A percentile compares a stretch with the other conserved stretches of the same genome.
These are phyloP conservation scores for Parmelia sp. DNA, from an alignment of 495 filamentous ascomycete species.

Conservation along the genomic window DNA sequence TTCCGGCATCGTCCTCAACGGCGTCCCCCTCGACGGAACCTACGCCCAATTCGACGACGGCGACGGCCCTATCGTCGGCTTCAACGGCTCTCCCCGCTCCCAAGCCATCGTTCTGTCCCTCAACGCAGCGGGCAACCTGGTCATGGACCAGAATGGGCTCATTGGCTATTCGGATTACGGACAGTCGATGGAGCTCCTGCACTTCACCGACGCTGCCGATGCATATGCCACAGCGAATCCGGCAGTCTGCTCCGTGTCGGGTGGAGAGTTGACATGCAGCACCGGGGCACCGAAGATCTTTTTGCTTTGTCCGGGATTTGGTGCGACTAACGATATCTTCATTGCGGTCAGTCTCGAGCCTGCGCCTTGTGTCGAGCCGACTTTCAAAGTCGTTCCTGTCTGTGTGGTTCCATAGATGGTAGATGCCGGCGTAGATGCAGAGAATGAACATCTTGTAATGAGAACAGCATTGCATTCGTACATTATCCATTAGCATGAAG, in stretches of 20 bases:
- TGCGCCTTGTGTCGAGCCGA: not conserved
- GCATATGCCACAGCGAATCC: not conserved
- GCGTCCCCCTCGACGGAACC: not conserved
- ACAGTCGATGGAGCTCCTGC: constrained; percentile 7
- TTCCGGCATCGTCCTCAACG: constrained; percentile 1
- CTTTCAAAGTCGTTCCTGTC: constrained; percentile 1
- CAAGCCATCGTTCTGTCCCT: constrained; percentile 6
- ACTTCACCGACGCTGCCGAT: constrained; percentile 2
- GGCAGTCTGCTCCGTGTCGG: constrained; percentile 3
- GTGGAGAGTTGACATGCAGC: not conserved
- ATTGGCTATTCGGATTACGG: not conserved
- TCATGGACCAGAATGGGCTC: constrained; percentile 1
- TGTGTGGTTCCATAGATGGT: constrained; percentile 1
- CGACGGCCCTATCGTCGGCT: not conserved
- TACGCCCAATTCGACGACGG: not conserved
- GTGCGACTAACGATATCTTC: not conserved
- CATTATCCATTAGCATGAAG: too few species aligned
- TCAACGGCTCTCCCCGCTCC: constrained; percentile 2
- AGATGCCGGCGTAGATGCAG: not conserved
- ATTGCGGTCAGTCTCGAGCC: not conserved
- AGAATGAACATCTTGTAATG: not conserved
- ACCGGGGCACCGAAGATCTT: constrained; percentile 5
- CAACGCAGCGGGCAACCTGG: not conserved
- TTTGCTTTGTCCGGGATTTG: not conserved
- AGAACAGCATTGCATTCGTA: not conserved